A percentile compares a stretch with the other conserved stretches of the same genome.
These are phyloP conservation scores for Pseudogymnoascus sp. DNA, from an alignment of 2,329 filamentous ascomycete species.

Conservation along the genomic window DNA sequence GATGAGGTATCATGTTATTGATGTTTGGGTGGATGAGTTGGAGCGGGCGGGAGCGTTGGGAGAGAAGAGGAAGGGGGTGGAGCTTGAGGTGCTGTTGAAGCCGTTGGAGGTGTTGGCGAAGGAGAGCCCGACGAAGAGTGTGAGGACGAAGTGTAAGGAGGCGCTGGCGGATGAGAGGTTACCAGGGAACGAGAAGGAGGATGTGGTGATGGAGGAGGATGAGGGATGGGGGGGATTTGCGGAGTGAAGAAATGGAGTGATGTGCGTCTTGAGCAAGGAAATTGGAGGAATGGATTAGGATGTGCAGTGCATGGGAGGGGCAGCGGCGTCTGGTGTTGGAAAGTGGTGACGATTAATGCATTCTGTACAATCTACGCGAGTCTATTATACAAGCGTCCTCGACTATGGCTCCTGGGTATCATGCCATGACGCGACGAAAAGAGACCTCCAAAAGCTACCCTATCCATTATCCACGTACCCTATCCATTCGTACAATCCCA, in stretches of 20 bases:
- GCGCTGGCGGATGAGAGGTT: slow-evolving; percentile 68
- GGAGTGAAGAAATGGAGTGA: slow-evolving; percentile 17
- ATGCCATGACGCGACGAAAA: slow-evolving; percentile 12
- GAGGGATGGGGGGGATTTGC: slow-evolving; percentile 31
- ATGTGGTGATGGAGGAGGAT: slow-evolving; percentile 31
- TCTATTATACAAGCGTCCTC: slow-evolving; percentile 5
- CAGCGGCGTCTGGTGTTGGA: slow-evolving; percentile 12
- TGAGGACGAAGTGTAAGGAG: slow-evolving; percentile 63
- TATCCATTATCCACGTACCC: not conserved
- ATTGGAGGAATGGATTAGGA: not conserved
- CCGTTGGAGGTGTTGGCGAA: slow-evolving; percentile 38
- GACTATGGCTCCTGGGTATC: slow-evolving; percentile 14
- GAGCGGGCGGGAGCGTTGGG: slow-evolving; percentile 58
- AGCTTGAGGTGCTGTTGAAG: slow-evolving; percentile 34
- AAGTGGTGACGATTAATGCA: slow-evolving; percentile 20
- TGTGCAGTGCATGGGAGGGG: not conserved
- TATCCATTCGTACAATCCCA: not conserved
- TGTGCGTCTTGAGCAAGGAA: not conserved
- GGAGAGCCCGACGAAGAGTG: slow-evolving; percentile 59
- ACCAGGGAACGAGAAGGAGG: slow-evolving; percentile 48
- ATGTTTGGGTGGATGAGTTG: slow-evolving; percentile 87
- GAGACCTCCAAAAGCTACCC: slow-evolving; percentile 10
- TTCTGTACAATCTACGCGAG: slow-evolving; percentile 13
- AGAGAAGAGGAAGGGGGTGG: slow-evolving; percentile 29
- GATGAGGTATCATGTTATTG: slow-evolving; percentile 75